Percentiles rank a stretch among this genome's conserved stretches.
phyloP scores from a whole-genome alignment of 2,329 filamentous ascomycete genomes.

The Paecilomyces sp. region DNA sequence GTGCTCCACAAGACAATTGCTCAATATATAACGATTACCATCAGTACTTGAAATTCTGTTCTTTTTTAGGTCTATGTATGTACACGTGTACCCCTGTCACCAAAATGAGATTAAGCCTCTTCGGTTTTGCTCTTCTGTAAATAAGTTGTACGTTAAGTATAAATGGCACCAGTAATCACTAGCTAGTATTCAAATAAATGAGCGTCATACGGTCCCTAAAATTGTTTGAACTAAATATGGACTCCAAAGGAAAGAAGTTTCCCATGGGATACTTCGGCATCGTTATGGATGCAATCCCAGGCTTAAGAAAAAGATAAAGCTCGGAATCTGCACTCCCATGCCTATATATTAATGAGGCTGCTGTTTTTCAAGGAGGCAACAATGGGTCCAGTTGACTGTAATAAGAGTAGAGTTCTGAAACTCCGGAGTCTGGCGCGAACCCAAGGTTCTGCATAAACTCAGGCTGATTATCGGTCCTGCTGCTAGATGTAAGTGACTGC shows the following conservation, averaged over 20 bases:
- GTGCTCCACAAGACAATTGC: background rate
- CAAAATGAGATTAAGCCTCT: background rate
- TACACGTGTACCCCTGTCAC: background rate
- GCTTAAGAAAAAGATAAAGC: background rate
- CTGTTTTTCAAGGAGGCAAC: constrained; percentile 18
- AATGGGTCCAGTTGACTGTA: constrained; percentile 27
- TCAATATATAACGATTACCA: background rate
- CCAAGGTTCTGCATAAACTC: constrained; percentile 34
- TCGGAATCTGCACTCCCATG: no score
- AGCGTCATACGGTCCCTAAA: background rate
- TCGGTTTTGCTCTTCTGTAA: background rate
- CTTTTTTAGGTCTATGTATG: background rate
- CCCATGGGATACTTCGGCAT: background rate
- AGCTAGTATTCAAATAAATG: background rate
- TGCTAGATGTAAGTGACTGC: constrained; percentile 7
- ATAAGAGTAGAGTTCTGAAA: constrained; percentile 29
- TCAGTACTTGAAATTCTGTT: background rate
- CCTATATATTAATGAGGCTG: no score
- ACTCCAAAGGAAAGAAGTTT: background rate
- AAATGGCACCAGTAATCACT: background rate
- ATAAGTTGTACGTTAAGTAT: background rate
- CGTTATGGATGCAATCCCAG: background rate
- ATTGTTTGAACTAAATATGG: background rate
- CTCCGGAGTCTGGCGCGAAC: constrained; percentile 28
- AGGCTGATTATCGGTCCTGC: constrained; percentile 25